Conservation (phyloP, 257 asterid genomes). For the Leptodermis oblonga region DNA sequence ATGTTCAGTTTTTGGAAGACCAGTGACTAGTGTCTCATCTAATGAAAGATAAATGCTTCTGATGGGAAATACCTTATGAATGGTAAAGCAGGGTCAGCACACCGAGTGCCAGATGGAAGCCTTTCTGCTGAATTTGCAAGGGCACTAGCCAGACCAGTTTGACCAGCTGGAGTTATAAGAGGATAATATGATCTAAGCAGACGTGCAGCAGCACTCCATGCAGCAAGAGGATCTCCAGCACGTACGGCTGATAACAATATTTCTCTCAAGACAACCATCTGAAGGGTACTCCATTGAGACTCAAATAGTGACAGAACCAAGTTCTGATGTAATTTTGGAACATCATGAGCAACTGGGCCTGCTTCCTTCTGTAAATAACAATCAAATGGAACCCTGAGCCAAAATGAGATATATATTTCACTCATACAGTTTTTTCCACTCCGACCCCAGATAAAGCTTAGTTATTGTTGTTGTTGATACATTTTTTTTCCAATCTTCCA, state of each 20-base stretch:
- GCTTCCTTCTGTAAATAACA: constrained; percentile 39
- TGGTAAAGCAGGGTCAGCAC: constrained; percentile 96
- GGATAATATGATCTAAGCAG: constrained; percentile 96
- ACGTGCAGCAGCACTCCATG: constrained; percentile 99
- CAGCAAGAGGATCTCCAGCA: constrained; percentile 98
- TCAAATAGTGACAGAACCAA: constrained; percentile 79
- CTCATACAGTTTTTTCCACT: no score
- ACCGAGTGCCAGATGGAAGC: constrained; percentile 94
- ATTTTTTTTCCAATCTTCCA: neutral
- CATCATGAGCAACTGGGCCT: constrained; percentile 57
- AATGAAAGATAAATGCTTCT: neutral
- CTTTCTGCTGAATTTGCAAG: constrained; percentile 84
- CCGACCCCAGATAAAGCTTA: no score
- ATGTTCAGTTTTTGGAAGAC: neutral
- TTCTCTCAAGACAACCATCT: constrained; percentile 97
- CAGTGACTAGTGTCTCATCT: neutral
- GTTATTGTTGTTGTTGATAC: no score
- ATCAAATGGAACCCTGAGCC: constrained; percentile 9
- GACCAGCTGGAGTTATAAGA: constrained; percentile 94
- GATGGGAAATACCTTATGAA: constrained; percentile 65
- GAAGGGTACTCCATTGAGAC: constrained; percentile 99
- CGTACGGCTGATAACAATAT: constrained; percentile 92
- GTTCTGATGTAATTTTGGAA: constrained; percentile 77
- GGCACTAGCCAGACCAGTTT: constrained; percentile 88
- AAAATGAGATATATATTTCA: neutral